These are phyloP conservation scores for Sugiyamaella smithiae DNA, from an alignment of 805 yeast genomes.

Conservation along the genomic window DNA sequence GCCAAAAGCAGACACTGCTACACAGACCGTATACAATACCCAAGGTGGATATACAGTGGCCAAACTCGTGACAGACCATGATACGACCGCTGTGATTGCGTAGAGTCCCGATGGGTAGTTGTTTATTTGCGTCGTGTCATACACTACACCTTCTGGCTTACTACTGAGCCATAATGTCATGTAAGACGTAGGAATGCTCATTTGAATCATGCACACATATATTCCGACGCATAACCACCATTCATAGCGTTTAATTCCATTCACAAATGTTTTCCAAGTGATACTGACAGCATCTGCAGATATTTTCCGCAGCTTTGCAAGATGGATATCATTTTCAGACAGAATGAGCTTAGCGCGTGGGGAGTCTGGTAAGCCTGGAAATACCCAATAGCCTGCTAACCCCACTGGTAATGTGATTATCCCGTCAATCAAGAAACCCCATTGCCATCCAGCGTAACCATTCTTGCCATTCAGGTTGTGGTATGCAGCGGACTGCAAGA, in stretches of 20 bases:
- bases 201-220: conserved; percentile 12
- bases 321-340: conserved; percentile 6
- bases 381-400: conserved; percentile 15
- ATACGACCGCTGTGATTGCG: conserved; percentile 25
- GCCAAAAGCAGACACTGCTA: conserved; percentile 39
- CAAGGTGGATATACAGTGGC: conserved; percentile 38
- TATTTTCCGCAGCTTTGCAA: conserved; percentile 19
- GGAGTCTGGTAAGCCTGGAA: conserved; percentile 17
- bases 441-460: conserved; percentile 40
- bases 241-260: conserved; percentile 33
- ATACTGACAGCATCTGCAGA: conserved; percentile 39
- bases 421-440: conserved; percentile 22
- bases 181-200: conserved; percentile 36
- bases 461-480: conserved; percentile 38
- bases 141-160: conserved; percentile 30
- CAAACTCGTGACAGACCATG: conserved; percentile 40
- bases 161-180: conserved; percentile 44
- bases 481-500: conserved; percentile 43
- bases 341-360: conserved; percentile 4
- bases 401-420: conserved; percentile 20
- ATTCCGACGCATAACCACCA: conserved; percentile 12
- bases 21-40: conserved; percentile 31
- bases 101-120: conserved; percentile 38
- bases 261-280: conserved; percentile 47
- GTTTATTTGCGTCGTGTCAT: conserved; percentile 38